Evolutionary conservation across 176 grass and related monocot species (phyloP), one percentile per base, ranked within the genome.

Genomic region (Urochloa ruziziensis): DNA sequence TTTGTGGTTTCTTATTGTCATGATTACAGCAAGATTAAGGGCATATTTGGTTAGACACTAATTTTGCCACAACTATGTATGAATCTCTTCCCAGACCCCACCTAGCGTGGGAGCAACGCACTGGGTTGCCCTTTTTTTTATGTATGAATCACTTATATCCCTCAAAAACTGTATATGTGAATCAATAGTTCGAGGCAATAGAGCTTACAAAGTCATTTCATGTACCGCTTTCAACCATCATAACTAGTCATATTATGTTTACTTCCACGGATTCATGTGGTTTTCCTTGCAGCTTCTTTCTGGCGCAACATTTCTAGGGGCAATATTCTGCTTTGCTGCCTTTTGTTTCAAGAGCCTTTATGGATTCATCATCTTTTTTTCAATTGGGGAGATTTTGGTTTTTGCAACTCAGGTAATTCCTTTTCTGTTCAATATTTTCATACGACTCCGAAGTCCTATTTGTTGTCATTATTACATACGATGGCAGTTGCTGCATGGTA

Each of bases 301-400:
- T 87, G 86, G 80, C 21, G 91, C 93, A 21, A 99, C 96, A 66
- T 92, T 99, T 88, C 21, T 99, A 1, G 96, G 96, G 77, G 96
- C 91, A 52, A 87, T 96, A 92, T 99, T 94, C 90, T 99, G 96
- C 89, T 99, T 99, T 57, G 39, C 89, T 35, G 91, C 96, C 40
- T 99, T 99, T 87, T 99, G 96, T 86, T 99, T 99, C 87, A 96
- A 85, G 87, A 99, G 93, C 88, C 96, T 99, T 28, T 99, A 92
- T 75, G 96, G 96, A 70, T 99, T 96, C 84, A 96, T 99, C 82
- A 72, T 73, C 43, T 96, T 90, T 57, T 99, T 99, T 68, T 79
- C 87, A 28, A 18, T 96, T 43, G 96, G 96, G 58, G 96, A 99
- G 74, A 84, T 99, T 74, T 88, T 94, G 36, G 91, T 99, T 72